These are phyloP conservation scores for Penicillium sp. DNA, from an alignment of 2,329 filamentous ascomycete genomes.

Conservation along the genomic window DNA sequence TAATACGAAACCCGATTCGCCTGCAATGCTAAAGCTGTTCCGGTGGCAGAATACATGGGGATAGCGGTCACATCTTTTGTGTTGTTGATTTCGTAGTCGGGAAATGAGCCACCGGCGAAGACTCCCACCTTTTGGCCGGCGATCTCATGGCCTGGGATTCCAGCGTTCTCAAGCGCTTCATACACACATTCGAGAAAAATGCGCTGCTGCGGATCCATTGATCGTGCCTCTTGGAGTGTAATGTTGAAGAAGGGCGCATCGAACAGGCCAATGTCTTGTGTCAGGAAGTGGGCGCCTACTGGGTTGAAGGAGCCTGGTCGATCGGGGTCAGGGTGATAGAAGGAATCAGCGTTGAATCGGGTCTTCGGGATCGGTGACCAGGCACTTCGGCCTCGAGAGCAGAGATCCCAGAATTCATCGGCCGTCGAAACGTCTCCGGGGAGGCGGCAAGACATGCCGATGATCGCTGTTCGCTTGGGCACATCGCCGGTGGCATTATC, in stretches of 20 bases:
- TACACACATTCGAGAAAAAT: constrained; percentile 28
- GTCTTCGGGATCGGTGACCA: constrained; percentile 21
- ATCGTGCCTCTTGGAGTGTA: constrained; percentile 22
- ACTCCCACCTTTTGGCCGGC: constrained; percentile 21
- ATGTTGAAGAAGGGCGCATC: constrained; percentile 33
- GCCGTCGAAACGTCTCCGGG: constrained; percentile 23
- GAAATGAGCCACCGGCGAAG: constrained; percentile 21
- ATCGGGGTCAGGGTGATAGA: constrained; percentile 23
- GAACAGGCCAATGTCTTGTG: constrained; percentile 26
- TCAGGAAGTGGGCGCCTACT: constrained; percentile 26
- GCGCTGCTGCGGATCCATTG: constrained; percentile 26
- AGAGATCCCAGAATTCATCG: constrained; percentile 26
- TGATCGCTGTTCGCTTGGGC: constrained; percentile 22
- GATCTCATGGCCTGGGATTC: constrained; percentile 22
- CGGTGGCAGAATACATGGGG: constrained; percentile 24
- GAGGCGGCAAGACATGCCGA: constrained; percentile 28
- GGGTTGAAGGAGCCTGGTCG: constrained; percentile 23
- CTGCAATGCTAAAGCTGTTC: constrained; percentile 23
- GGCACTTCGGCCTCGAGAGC: constrained; percentile 20
- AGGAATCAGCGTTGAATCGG: constrained; percentile 23
- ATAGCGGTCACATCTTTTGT: constrained; percentile 19
- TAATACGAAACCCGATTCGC: constrained; percentile 31
- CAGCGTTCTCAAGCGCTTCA: constrained; percentile 29
- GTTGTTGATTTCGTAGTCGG: constrained; percentile 27
- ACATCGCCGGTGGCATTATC: constrained; percentile 1